Base-by-base conservation (phyloP, 495 filamentous ascomycete species). In the Xylaria venustula region DNA sequence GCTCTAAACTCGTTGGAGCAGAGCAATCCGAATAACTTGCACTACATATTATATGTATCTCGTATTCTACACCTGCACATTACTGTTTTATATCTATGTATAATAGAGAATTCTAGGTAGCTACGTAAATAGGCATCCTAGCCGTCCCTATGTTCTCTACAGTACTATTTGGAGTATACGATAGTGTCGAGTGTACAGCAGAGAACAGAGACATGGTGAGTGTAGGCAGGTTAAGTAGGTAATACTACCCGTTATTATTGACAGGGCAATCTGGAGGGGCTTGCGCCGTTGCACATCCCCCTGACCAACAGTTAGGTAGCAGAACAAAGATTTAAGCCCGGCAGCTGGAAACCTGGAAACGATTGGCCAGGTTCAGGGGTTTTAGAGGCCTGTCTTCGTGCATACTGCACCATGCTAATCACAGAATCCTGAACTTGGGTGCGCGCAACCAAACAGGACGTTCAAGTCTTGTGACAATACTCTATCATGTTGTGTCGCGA, bases 1-100 rank as follows among this genome's bases (percentile, higher is more conserved):
- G 11, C 25, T 47, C 54, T 57, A 57, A 57, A 57, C 54, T 57
- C 42, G 25, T n/a, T n/a, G n/a, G 46, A 57, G 54, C 8, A 57
- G 54, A 34, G 40, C 5, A 34, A 32, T 57, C 22, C 40, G 40
- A 41, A 57, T 36, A 30, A 32, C 40, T 25, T 46, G n/a, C n/a
- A n/a, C n/a, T n/a, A n/a, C n/a, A n/a, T n/a, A n/a, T n/a, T n/a
- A n/a, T n/a, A n/a, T n/a, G n/a, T n/a, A n/a, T n/a, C n/a, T n/a
- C n/a, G n/a, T n/a, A n/a, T n/a, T n/a, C n/a, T n/a, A n/a, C n/a
- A n/a, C n/a, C n/a, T n/a, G n/a, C n/a, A n/a, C n/a, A n/a, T n/a
- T n/a, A n/a, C n/a, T n/a, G n/a, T n/a, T n/a, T 34, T 11, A 34
- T 34, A 11, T 4, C 30, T 34, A 34, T 11, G 5, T 34, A 34